These are phyloP conservation scores for Chaetomium sp. DNA, from an alignment of 2,329 filamentous ascomycete species.

Conservation along the genomic window DNA sequence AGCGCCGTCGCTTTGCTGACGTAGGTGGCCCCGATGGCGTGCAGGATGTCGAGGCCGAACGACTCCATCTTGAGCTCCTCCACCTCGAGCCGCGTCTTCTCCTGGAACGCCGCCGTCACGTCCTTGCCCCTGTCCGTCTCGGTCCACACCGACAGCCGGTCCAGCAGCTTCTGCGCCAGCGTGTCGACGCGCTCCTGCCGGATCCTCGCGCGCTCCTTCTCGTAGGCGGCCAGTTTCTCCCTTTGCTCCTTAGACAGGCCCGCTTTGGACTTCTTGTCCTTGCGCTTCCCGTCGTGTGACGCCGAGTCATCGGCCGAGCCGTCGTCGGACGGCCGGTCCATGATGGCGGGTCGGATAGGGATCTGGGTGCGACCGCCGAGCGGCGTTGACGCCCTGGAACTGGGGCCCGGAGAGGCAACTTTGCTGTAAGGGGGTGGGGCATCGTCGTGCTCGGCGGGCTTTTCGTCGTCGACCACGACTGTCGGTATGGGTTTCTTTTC, in stretches of 20 bases:
- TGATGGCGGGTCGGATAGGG: slow-evolving; percentile 80
- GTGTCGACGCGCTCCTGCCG: slow-evolving; percentile 86
- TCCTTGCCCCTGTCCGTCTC: slow-evolving; percentile 89
- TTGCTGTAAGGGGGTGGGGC: slow-evolving; percentile 30
- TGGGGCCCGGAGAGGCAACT: slow-evolving; percentile 43
- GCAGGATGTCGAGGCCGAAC: slow-evolving; percentile 93
- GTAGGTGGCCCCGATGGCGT: slow-evolving; percentile 92
- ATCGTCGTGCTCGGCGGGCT: slow-evolving; percentile 28
- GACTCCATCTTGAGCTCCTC: slow-evolving; percentile 99
- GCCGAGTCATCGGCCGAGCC: slow-evolving; percentile 66
- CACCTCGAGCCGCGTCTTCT: slow-evolving; percentile 91
- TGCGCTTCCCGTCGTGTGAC: slow-evolving; percentile 65
- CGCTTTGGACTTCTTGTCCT: slow-evolving; percentile 74
- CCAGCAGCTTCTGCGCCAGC: slow-evolving; percentile 79
- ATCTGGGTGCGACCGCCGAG: slow-evolving; percentile 52
- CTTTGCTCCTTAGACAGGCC: slow-evolving; percentile 88
- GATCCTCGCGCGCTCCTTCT: slow-evolving; percentile 79
- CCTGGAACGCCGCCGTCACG: slow-evolving; percentile 86
- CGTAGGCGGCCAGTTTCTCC: slow-evolving; percentile 85
- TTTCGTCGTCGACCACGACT: slow-evolving; percentile 46
- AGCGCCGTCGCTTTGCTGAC: slow-evolving; percentile 83
- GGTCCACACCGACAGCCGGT: slow-evolving; percentile 92
- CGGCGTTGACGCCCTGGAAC: slow-evolving; percentile 46
- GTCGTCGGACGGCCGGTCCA: slow-evolving; percentile 80
- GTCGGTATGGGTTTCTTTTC: slow-evolving; percentile 40